phyloP scores from a whole-genome alignment of 352 stramenopile genomes.

The Globisporangium takayamanum region DNA sequence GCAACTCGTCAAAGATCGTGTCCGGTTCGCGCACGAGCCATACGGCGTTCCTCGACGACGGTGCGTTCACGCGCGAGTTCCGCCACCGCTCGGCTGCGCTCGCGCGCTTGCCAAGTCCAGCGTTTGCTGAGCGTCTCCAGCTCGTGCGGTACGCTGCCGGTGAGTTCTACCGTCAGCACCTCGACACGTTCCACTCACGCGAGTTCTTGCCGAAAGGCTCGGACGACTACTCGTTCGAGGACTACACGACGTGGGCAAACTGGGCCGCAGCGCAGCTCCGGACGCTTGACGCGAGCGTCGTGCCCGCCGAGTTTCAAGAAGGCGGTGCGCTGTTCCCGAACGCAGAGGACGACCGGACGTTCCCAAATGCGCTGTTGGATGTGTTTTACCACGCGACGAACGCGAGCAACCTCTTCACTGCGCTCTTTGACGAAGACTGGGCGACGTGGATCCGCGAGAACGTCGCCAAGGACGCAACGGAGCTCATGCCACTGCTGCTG shows the following conservation, averaged over 20 bases:
- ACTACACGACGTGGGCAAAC: slow-evolving; percentile 61
- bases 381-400: slow-evolving; percentile 50
- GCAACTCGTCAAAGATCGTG: slow-evolving; percentile 56
- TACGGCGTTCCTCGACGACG: slow-evolving; percentile 69
- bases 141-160: slow-evolving; percentile 71
- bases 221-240: slow-evolving; percentile 33
- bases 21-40: slow-evolving; percentile 67
- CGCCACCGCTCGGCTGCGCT: slow-evolving; percentile 52
- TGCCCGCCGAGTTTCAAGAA: slow-evolving; percentile 54
- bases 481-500: slow-evolving; percentile 35
- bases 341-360: slow-evolving; percentile 36
- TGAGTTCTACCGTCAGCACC: slow-evolving; percentile 79
- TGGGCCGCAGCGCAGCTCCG: slow-evolving; percentile 52
- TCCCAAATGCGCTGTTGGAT: slow-evolving; percentile 58
- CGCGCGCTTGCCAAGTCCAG: slow-evolving; percentile 59
- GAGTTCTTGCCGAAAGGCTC: slow-evolving; percentile 55
- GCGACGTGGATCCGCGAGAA: slow-evolving; percentile 53
- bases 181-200: slow-evolving; percentile 76
- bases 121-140: slow-evolving; percentile 65
- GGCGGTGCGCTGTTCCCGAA: slow-evolving; percentile 56
- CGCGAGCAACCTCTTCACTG: slow-evolving; percentile 51
- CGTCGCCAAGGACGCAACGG: slow-evolving; percentile 43
- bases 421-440: slow-evolving; percentile 47
- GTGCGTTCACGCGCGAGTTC: slow-evolving; percentile 66
- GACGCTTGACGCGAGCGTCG: slow-evolving; percentile 26